These are phyloP conservation scores for Leucosporidium yakuticum DNA, from an alignment of 768 basidiomycete species.

Conservation along the genomic window DNA sequence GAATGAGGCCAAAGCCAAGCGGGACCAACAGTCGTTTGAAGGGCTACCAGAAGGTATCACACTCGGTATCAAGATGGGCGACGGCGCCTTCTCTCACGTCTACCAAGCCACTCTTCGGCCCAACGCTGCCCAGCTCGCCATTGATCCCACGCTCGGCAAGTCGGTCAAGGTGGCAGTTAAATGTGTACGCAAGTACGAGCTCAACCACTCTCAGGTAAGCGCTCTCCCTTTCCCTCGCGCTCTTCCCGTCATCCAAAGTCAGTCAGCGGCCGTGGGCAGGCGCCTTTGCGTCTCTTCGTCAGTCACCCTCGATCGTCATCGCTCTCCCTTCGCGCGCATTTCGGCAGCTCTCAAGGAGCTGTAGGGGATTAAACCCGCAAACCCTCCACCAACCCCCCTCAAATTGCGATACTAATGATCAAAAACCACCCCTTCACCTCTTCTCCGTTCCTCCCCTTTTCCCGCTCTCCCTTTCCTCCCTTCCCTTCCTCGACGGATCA, in stretches of 20 bases:
- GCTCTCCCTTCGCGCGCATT: slow-evolving; percentile 17
- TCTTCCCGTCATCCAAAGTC: slow-evolving; percentile 11
- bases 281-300: slow-evolving; percentile 12
- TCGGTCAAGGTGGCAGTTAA: slow-evolving; percentile 70
- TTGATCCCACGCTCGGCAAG: slow-evolving; percentile 65
- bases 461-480: slow-evolving; percentile 14
- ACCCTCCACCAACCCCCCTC: no score
- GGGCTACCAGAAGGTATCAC: slow-evolving; percentile 28
- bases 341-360: not conserved
- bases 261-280: slow-evolving; percentile 3
- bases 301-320: slow-evolving; percentile 6
- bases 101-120: slow-evolving; percentile 62
- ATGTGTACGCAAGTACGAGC: slow-evolving; percentile 86
- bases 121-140: slow-evolving; percentile 27
- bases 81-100: slow-evolving; percentile 96
- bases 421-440: slow-evolving; percentile 33
- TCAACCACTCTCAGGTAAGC: slow-evolving; percentile 85
- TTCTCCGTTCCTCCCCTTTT: slow-evolving; percentile 24
- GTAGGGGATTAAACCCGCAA: not conserved
- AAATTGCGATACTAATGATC: no score
- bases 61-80: slow-evolving; percentile 46
- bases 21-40: slow-evolving; percentile 16
- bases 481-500: slow-evolving; percentile 22
- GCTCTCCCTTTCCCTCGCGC: not conserved
- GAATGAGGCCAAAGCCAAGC: slow-evolving; percentile 21